Evolutionary conservation across 345 rosid genomes (phyloP), one percentile per base, ranked within the genome.

Genomic region (Citrus australasica): DNA sequence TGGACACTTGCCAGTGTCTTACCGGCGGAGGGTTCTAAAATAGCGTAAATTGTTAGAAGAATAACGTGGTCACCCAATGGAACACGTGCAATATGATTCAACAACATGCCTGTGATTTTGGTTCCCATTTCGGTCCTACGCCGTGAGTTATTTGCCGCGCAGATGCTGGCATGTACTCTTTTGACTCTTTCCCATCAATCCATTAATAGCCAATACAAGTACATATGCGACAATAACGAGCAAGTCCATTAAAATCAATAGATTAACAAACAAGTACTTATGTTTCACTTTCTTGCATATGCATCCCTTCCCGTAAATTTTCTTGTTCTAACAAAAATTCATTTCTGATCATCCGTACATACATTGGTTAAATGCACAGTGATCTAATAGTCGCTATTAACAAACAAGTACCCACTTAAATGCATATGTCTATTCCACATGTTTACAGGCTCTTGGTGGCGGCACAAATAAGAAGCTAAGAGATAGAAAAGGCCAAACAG

Each of bases 371-470:
- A 10, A 42, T 42, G 9, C 48, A 42, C 3, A 42, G 16, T 11
- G 48, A 42, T 42, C 48, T 42, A 1, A 11, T 42, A 3, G 48
- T 42, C 48, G 13, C 48, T 42, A 42, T 10, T 42, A 35, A 35
- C 37, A 35, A 35, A 35, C 37, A 35, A 35, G 37, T 35, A 35
- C 7, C 6, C 33, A 32, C 33, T 32, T 32, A 4, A 32, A 32
- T 32, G 33, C 33, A 32, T 35, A 6, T 5, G 37, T 35, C 7
- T 35, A 5, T 0, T 35, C 37, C 37, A 35, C 37, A 5, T 35
- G 37, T 35, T 35, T 35, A 6, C 80, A 88, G 91, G 71, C 33
- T 14, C 9, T 73, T 17, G 59, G 67, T 0, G 79, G 77, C 24
- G 48, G 75, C 33, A 10, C 79, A 53, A 69, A 72, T 1, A 65